Percentiles rank a stretch among this genome's conserved stretches.
These are phyloP conservation scores for Mucor sp. DNA, from an alignment of 371 early-diverging fungal genomes.

Conservation along the genomic window DNA sequence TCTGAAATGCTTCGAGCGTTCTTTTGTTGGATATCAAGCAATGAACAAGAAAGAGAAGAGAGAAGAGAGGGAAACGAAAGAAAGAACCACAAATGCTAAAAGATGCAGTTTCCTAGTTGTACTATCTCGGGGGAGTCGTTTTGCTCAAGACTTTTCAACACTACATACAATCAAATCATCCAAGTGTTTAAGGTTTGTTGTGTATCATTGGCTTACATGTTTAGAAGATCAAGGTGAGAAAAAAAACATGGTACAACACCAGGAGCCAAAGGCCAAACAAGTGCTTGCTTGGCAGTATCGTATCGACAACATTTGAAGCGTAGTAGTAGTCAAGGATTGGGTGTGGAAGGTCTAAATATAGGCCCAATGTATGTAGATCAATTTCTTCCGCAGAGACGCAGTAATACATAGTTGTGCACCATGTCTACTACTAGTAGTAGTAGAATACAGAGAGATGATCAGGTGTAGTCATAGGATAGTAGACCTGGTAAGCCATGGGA, in stretches of 20 bases:
- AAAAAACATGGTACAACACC: not conserved
- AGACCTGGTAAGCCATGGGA: not conserved
- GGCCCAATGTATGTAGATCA: not conserved
- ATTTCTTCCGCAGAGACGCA: not conserved
- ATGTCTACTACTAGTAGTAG: too few relatives aligned
- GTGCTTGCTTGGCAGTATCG: not conserved
- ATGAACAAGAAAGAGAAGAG: not conserved
- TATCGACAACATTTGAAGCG: not conserved
- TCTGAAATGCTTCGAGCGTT: not conserved
- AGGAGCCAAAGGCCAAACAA: not conserved
- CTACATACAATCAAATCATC: not conserved
- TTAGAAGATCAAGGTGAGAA: not conserved
- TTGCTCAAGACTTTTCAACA: not conserved
- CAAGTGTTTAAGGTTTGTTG: not conserved
- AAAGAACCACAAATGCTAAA: not conserved
- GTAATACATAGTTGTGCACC: not conserved
- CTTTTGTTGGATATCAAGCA: not conserved
- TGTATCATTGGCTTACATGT: not conserved
- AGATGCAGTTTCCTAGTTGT: not conserved
- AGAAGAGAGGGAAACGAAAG: not conserved
- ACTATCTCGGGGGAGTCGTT: not conserved
- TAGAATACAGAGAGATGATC: not conserved
- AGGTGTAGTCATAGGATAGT: not conserved
- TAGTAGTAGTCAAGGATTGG: not conserved
- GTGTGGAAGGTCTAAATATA: not conserved